These are phyloP conservation scores for Cercospora zeina DNA, from an alignment of 2,329 filamentous ascomycete species.

Conservation along the genomic window DNA sequence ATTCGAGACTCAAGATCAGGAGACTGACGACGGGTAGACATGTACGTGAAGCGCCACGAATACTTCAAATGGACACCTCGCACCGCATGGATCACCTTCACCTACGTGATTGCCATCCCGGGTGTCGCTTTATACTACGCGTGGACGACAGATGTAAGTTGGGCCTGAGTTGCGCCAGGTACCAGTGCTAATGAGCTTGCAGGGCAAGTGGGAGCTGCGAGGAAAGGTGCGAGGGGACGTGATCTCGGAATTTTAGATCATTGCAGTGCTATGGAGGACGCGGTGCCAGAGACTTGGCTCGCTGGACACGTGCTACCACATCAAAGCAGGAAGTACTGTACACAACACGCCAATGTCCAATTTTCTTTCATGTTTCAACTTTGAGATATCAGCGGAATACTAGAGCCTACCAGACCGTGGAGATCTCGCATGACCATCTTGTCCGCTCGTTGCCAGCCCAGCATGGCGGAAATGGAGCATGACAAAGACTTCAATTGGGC, in stretches of 20 bases:
- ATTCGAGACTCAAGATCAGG: constrained; percentile 7
- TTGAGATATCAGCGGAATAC: not conserved
- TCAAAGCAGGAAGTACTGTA: constrained; percentile 1
- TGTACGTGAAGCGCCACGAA: constrained; percentile 81
- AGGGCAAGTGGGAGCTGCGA: constrained; percentile 85
- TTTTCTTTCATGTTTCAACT: constrained; percentile 1
- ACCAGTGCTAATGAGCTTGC: constrained; percentile 23
- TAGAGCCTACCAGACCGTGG: not conserved
- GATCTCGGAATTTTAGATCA: constrained; percentile 70
- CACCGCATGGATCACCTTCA: constrained; percentile 76
- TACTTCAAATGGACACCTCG: constrained; percentile 92
- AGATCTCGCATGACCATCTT: not conserved
- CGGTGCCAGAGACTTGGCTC: not conserved
- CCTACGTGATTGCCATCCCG: constrained; percentile 75
- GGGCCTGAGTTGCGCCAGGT: not conserved
- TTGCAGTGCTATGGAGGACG: not conserved
- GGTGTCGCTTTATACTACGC: constrained; percentile 67
- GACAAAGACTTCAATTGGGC: not conserved
- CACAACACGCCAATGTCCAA: constrained; percentile 11
- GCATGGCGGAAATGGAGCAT: not conserved
- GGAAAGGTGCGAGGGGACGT: constrained; percentile 86
- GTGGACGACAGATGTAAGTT: constrained; percentile 82
- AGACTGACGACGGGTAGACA: constrained; percentile 57
- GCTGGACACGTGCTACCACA: not conserved
- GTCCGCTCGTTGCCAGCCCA: not conserved